Conservation (phyloP, 2,329 filamentous ascomycete species). For the Didymella segeticola region DNA sequence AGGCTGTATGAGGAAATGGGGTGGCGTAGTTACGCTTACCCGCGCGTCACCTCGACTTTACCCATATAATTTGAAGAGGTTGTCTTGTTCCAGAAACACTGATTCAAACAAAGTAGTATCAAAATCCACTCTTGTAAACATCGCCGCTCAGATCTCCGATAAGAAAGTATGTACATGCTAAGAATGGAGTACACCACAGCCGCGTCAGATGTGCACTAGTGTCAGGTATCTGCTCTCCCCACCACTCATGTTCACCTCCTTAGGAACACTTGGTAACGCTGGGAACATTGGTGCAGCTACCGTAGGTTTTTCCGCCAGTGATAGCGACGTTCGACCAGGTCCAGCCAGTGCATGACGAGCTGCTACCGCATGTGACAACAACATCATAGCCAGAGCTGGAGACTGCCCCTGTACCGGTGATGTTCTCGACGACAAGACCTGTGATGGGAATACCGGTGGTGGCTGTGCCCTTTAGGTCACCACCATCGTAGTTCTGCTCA, state of each 20-base stretch:
- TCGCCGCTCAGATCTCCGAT: not conserved
- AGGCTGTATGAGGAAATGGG: too few species aligned
- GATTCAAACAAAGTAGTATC: too few species aligned
- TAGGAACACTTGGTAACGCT: slow-evolving; percentile 28
- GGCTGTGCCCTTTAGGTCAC: slow-evolving; percentile 50
- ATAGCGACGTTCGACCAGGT: slow-evolving; percentile 57
- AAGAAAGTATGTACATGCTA: not conserved
- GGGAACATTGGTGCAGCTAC: slow-evolving; percentile 46
- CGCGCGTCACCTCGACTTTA: too few species aligned
- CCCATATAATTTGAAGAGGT: too few species aligned
- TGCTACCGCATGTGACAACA: slow-evolving; percentile 60
- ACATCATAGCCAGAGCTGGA: slow-evolving; percentile 56
- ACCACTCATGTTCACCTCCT: not conserved
- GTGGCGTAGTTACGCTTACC: too few species aligned
- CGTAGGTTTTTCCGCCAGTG: slow-evolving; percentile 48
- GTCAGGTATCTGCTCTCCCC: too few species aligned
- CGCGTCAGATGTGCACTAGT: too few species aligned
- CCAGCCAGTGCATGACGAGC: slow-evolving; percentile 59
- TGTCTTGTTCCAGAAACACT: too few species aligned
- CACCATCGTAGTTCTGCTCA: slow-evolving; percentile 61
- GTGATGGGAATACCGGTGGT: slow-evolving; percentile 57
- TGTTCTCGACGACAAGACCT: slow-evolving; percentile 48
- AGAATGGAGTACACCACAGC: too few species aligned
- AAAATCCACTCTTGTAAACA: not conserved
- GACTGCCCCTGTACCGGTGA: slow-evolving; percentile 48